Evolutionary conservation across 192 early-diverging fungal species (phyloP), one percentile per base, ranked within the genome.

Genomic region (Spizellomyces punctatus): DNA sequence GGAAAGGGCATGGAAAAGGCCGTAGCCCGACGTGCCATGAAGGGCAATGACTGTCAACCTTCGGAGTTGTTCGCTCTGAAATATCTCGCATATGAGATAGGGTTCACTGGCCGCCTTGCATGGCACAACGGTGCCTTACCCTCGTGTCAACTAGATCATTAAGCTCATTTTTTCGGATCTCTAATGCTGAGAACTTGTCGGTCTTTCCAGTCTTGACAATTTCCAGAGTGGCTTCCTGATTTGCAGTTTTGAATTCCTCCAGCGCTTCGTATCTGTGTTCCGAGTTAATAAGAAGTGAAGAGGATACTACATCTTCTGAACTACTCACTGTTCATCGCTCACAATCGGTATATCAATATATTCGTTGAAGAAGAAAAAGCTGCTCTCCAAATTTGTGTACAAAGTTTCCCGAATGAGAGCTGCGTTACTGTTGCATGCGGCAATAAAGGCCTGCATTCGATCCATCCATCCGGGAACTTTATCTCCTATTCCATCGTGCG

Each of bases 151-250:
- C 66, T 45, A 80, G 71, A 12, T 79, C 78, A 57, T 87, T 80
- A 62, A 83, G 64, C 58, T 81, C 84, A 36, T 76, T 79, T 63
- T 77, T 79, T 57, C 72, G 67, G 60, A 63, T 69, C 42, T 87
- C 85, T 42, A 88, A 71, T 4, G 55, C 65, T 12, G 73, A 69
- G 36, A 87, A 59, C 63, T 85, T 79, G 46, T 86, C 85, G n/a
- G 82, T 82, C 41, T 81, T 87, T 21, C 86, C 86, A 7, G 83
- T 80, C 66, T 88, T 88, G 14, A 88, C 78, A 61, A 87, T 83
- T 64, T 88, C 86, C n/a, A 86, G 60, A 12, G 83, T 88, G 6
- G 86, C 86, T 57, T 86, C 86, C 64, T 87, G 82, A 6, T 77
- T 76, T 44, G 76, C 71, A 46, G 76, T 74, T 52, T 78, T 77